These are phyloP conservation scores for Ophiostoma fasciatum DNA, from an alignment of 2,329 filamentous ascomycete genomes.

Conservation along the genomic window DNA sequence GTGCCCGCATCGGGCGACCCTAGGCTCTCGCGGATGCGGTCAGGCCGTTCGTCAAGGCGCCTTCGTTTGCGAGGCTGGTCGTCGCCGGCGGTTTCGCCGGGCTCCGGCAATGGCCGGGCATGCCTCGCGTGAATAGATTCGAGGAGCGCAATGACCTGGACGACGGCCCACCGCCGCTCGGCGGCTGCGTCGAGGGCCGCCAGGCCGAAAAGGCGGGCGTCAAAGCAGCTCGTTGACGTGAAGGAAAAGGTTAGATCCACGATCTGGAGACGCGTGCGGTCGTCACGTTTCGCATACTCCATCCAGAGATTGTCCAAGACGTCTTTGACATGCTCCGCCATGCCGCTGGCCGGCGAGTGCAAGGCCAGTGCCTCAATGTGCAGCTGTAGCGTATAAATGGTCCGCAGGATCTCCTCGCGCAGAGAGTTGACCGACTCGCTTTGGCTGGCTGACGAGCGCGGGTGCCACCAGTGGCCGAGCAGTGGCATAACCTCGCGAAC, in stretches of 20 bases:
- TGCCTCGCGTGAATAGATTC: conserved; percentile 31
- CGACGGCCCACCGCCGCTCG: conserved; percentile 44
- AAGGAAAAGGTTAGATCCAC: conserved; percentile 53
- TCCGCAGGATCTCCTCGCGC: conserved; percentile 64
- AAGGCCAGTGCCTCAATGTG: conserved; percentile 44
- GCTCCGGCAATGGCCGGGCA: conserved; percentile 8
- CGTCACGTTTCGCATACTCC: conserved; percentile 62
- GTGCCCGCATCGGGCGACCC: conserved; percentile 27
- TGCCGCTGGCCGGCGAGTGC: conserved; percentile 24
- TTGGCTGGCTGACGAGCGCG: conserved; percentile 45
- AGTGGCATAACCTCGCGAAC: conserved; percentile 51
- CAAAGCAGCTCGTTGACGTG: conserved; percentile 29
- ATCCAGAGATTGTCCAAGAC: conserved; percentile 56
- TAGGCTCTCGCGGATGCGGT: conserved; percentile 34
- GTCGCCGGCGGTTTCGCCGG: conserved; percentile 14
- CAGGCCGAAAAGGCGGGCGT: conserved; percentile 36
- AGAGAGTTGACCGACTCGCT: conserved; percentile 37
- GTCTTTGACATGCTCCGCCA: conserved; percentile 40
- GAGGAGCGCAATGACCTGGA: conserved; percentile 43
- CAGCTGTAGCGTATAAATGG: conserved; percentile 50
- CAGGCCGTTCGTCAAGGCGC: conserved; percentile 26
- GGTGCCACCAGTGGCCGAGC: conserved; percentile 63
- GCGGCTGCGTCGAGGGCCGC: conserved; percentile 36
- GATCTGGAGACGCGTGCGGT: conserved; percentile 60
- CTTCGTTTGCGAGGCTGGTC: conserved; percentile 39